These are phyloP conservation scores for Nakazawaea ishiwadae DNA, from an alignment of 805 yeast species.

Conservation along the genomic window DNA sequence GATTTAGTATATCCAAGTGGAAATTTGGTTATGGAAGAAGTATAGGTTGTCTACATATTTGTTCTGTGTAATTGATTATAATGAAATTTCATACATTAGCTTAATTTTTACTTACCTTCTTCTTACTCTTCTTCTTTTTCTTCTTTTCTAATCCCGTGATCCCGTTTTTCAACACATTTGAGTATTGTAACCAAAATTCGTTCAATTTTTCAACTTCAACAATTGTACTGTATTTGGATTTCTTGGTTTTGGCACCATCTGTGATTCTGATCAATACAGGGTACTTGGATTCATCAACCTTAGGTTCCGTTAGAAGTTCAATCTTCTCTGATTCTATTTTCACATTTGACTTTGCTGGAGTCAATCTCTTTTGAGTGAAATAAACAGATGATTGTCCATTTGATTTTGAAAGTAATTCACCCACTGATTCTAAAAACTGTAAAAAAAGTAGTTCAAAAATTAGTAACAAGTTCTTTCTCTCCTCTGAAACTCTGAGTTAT, in stretches of 20 bases:
- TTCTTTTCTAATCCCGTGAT: slow-evolving; percentile 76
- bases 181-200: slow-evolving; percentile 72
- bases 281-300: slow-evolving; percentile 6
- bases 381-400: slow-evolving; percentile 43
- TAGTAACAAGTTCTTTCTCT: neutral
- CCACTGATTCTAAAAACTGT: slow-evolving; percentile 8
- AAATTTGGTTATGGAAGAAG: slow-evolving; percentile 11
- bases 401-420: slow-evolving; percentile 4
- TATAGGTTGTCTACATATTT: neutral
- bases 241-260: slow-evolving; percentile 48
- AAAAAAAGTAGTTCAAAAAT: neutral
- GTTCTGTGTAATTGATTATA: no score
- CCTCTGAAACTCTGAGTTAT: no score
- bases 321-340: slow-evolving; percentile 16
- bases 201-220: slow-evolving; percentile 60
- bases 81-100: neutral
- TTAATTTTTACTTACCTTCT: slow-evolving; percentile 26
- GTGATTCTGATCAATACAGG: slow-evolving; percentile 14
- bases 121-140: slow-evolving; percentile 66
- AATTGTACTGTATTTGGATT: slow-evolving; percentile 66
- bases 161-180: slow-evolving; percentile 64
- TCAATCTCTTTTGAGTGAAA: slow-evolving; percentile 53
- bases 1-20: slow-evolving; percentile 45
- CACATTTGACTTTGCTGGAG: slow-evolving; percentile 17
- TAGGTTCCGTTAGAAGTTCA: slow-evolving; percentile 7